phyloP scores from a whole-genome alignment of 129 eudicot genomes.

The Escallonia rubra region DNA sequence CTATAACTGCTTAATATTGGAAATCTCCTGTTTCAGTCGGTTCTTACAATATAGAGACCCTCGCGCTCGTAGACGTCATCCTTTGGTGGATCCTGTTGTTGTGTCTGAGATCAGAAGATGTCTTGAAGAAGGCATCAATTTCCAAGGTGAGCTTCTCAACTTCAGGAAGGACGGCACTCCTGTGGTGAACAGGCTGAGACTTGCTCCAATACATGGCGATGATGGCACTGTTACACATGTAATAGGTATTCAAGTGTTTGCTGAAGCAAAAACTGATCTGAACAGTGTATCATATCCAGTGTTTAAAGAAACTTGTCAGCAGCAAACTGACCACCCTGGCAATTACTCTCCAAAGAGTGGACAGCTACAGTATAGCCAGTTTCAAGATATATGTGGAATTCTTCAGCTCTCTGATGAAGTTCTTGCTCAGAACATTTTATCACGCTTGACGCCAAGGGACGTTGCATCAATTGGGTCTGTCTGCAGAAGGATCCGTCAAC shows the following conservation, averaged over 20 bases:
- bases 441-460: constrained; percentile 84
- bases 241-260: constrained; percentile 71
- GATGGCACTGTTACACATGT: constrained; percentile 82
- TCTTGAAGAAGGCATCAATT: constrained; percentile 80
- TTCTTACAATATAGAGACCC: constrained; percentile 92
- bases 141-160: constrained; percentile 95
- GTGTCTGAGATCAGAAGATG: constrained; percentile 92
- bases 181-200: constrained; percentile 70
- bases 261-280: constrained; percentile 72
- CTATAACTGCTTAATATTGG: constrained; percentile 8
- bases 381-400: constrained; percentile 55
- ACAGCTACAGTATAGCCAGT: constrained; percentile 20
- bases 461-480: constrained; percentile 91
- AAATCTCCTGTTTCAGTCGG: constrained; percentile 54
- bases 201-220: constrained; percentile 67
- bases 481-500: constrained; percentile 72
- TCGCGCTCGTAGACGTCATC: constrained; percentile 84
- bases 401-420: constrained; percentile 91
- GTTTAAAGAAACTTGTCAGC: constrained; percentile 63
- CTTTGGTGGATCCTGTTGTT: constrained; percentile 87
- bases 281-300: constrained; percentile 81
- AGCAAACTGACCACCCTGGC: constrained; percentile 26
- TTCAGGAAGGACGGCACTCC: constrained; percentile 93
- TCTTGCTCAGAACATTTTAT: constrained; percentile 75
- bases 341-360: constrained; percentile 40